These are phyloP conservation scores for Sordaria brevicollis DNA, from an alignment of 495 filamentous ascomycete species.

Conservation along the genomic window DNA sequence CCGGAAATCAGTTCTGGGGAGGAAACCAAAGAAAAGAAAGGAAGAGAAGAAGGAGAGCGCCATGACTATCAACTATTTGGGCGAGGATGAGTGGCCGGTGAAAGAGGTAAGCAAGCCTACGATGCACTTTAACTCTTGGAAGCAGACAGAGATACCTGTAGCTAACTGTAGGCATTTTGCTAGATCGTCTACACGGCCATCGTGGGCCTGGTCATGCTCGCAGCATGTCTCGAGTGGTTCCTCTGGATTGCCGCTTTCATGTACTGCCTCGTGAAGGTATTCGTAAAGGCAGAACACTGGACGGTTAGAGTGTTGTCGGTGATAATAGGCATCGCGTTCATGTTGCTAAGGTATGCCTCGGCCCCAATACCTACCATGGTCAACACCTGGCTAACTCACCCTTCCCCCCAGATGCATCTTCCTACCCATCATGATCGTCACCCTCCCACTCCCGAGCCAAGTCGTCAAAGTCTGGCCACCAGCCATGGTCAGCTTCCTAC, in stretches of 20 bases:
- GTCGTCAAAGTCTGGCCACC: slow-evolving; percentile 62
- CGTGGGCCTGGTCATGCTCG: slow-evolving; percentile 71
- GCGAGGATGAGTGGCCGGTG: slow-evolving; percentile 39
- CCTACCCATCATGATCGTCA: slow-evolving; percentile 90
- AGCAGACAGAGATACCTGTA: not conserved
- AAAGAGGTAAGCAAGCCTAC: slow-evolving; percentile 47
- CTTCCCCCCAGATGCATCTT: slow-evolving; percentile 57
- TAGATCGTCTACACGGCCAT: slow-evolving; percentile 67
- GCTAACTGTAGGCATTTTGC: not conserved
- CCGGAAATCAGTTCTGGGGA: not conserved
- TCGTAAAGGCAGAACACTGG: slow-evolving; percentile 81
- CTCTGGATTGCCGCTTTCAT: slow-evolving; percentile 87
- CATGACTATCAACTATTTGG: not conserved
- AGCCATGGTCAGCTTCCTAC: slow-evolving; percentile 56
- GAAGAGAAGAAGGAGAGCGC: slow-evolving; percentile 33
- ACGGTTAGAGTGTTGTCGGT: slow-evolving; percentile 67
- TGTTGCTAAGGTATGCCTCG: slow-evolving; percentile 54
- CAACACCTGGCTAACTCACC: slow-evolving; percentile 1
- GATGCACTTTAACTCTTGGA: not conserved
- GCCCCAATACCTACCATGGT: not conserved
- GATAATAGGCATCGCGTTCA: slow-evolving; percentile 64
- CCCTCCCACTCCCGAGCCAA: slow-evolving; percentile 68
- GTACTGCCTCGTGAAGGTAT: slow-evolving; percentile 85
- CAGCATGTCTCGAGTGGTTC: slow-evolving; percentile 86
- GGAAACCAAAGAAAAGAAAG: not conserved